These are phyloP conservation scores for Aspergillus quadricinctus DNA, from an alignment of 2,329 filamentous ascomycete species.

Conservation along the genomic window DNA sequence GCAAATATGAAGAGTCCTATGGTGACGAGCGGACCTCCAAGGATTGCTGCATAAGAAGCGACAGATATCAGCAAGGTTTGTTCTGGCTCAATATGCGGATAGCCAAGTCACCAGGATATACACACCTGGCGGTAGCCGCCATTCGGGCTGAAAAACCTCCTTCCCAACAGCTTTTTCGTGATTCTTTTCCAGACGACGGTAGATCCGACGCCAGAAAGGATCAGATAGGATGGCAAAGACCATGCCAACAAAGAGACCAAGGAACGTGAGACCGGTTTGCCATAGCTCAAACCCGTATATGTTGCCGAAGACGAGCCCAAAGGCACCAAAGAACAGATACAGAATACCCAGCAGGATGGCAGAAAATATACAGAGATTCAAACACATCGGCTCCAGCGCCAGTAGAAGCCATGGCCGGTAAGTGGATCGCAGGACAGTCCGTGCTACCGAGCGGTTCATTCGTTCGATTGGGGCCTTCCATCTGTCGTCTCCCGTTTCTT, in stretches of 20 bases:
- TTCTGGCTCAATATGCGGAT: not conserved
- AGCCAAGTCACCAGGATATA: constrained; percentile 10
- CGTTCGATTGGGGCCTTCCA: constrained; percentile 77
- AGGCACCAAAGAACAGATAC: constrained; percentile 89
- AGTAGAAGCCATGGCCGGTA: constrained; percentile 73
- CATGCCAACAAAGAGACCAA: constrained; percentile 51
- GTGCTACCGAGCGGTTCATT: constrained; percentile 60
- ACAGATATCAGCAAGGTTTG: constrained; percentile 3
- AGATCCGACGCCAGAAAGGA: constrained; percentile 45
- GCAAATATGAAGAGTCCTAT: constrained; percentile 83
- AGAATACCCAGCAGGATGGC: constrained; percentile 82
- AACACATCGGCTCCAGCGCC: constrained; percentile 76
- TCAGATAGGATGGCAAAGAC: constrained; percentile 42
- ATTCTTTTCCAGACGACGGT: constrained; percentile 38
- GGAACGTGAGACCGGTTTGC: constrained; percentile 74
- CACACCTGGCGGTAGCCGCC: constrained; percentile 66
- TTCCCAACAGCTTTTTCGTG: constrained; percentile 31
- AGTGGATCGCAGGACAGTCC: constrained; percentile 55
- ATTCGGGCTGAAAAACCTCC: constrained; percentile 72
- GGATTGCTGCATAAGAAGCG: constrained; percentile 45
- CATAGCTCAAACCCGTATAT: constrained; percentile 74
- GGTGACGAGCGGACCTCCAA: constrained; percentile 73
- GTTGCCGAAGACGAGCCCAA: constrained; percentile 70
- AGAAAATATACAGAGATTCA: constrained; percentile 75
- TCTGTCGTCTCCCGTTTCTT: constrained; percentile 70